Evolutionary conservation across 2,329 filamentous ascomycete genomes (phyloP), one percentile per base, ranked within the genome.

Genomic region (Leptographium galeiforme): DNA sequence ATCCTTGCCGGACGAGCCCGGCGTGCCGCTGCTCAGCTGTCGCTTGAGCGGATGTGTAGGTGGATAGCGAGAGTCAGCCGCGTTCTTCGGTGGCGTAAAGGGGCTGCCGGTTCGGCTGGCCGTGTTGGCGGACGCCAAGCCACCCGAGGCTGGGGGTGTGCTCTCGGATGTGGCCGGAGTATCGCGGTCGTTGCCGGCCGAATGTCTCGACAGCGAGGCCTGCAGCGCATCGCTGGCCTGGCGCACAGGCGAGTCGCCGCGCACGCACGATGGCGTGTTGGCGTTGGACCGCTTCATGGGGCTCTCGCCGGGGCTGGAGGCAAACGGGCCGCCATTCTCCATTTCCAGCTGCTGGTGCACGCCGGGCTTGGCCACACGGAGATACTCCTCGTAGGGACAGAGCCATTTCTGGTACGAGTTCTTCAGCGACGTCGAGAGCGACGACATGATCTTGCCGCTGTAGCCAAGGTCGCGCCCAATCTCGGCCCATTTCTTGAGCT

Each of bases 391-490:
- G 62, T 97, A 98, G 0, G 93, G 93, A 63, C 89, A 88, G 4
- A 98, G 81, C 88, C 93, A 98, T 69, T 91, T 84, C 66, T 95
- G 89, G 62, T 94, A 98, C 0, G 93, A 97, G 67, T 98, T 98
- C 67, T 97, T 98, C 44, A 98, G 77, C 6, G 93, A 97, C 0
- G 93, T 98, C 7, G 93, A 98, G 48, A 98, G 73, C 10, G 93
- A 97, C 2, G 91, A 97, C 93, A 98, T 98, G 58, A 98, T 98
- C 73, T 98, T 98, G 65, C 93, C 93, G 64, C 91, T 97, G 69
- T 98, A 98, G 53, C 93, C 93, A 48, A 98, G 72, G 66, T 97
- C 93, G 63, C 93, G 83, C 38, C 93, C 93, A 61, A 98, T 97
- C 68, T 98, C 93, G 16, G 93, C 93, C 93, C 93, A 98, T 72